A percentile compares a stretch with the other conserved stretches of the same genome.
These are phyloP conservation scores for Eustoma russellianum DNA, from an alignment of 257 asterid species.

Conservation along the genomic window DNA sequence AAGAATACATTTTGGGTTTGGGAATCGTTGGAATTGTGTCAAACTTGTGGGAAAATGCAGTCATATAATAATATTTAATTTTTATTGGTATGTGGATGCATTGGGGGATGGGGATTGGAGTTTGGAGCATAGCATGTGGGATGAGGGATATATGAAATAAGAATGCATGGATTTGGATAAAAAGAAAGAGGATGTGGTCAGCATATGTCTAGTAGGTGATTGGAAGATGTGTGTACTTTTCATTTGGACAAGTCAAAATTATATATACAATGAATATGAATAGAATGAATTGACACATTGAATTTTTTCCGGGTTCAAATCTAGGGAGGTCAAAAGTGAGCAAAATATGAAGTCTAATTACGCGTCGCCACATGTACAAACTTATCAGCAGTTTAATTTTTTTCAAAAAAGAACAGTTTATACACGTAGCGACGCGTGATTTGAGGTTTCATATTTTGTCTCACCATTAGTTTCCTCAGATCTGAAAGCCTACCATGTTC, in stretches of 20 bases:
- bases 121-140: conserved; percentile 43
- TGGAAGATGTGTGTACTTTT: conserved; percentile 12
- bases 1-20: neutral
- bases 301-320: too few relatives aligned
- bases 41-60: conserved; percentile 18
- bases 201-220: conserved; percentile 28
- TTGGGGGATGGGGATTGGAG: conserved; percentile 29
- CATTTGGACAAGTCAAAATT: conserved; percentile 10
- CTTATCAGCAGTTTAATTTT: too few relatives aligned
- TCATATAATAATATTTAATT: conserved; percentile 7
- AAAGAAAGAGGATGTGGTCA: conserved; percentile 42
- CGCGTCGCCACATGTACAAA: too few relatives aligned
- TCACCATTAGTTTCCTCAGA: too few relatives aligned
- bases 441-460: too few relatives aligned
- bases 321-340: too few relatives aligned
- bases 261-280: neutral
- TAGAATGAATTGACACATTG: neutral
- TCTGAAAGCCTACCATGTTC: too few relatives aligned
- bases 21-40: conserved; percentile 7
- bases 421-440: too few relatives aligned
- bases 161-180: conserved; percentile 22
- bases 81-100: conserved; percentile 15
- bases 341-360: too few relatives aligned
- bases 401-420: too few relatives aligned
- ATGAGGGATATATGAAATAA: conserved; percentile 5